Evolutionary conservation across 2,329 filamentous ascomycete species (phyloP), one percentile per base, ranked within the genome.

Genomic region (Daldinia sp.): DNA sequence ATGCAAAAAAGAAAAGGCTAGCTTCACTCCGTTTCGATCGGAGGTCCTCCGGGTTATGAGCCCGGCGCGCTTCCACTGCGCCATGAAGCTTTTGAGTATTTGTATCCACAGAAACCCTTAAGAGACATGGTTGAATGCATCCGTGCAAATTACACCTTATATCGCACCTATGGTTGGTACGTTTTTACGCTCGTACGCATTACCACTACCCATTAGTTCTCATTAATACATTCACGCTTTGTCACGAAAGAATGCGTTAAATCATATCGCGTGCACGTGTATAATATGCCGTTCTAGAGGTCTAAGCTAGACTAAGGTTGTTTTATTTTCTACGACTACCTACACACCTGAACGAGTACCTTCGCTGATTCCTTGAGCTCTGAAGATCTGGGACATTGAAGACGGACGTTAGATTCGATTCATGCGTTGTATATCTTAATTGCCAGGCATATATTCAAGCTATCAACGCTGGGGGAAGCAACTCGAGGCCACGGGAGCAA

Each of bases 11-110:
- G 7, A 26, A 56, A 6, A 23, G n/a, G 6, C 13, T 65, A 65
- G 57, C 63, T 62, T 50, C 53, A 62, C 58, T 63, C 58, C 63
- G 63, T 65, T 60, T 65, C 63, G 63, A 65, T 60, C 63, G 57
- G 63, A 65, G 63, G 63, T 41, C 63, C 63, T 69, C 60, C 60
- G 50, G 59, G 65, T 57, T 58, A 63, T 51, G 41, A 64, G 57
- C 57, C 65, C 51, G 51, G 50, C 56, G 60, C 60, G 65, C 65
- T 68, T 54, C 60, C 60, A 60, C 56, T 68, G 56, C 65, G 60
- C 65, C 56, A 68, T 60, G 42, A 60, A 64, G 65, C 56, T 64
- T 35, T 35, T 35, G 6, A 12, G 7, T 7, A 33, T 5, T 18
- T 41, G 30, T 41, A 23, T 54, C 33, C 33, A 51, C 26, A 33